Percentiles rank a stretch among this genome's conserved stretches.
Evolutionary conservation across 2,329 filamentous ascomycete genomes (phyloP).

Genomic region (Aureobasidium sp.): DNA sequence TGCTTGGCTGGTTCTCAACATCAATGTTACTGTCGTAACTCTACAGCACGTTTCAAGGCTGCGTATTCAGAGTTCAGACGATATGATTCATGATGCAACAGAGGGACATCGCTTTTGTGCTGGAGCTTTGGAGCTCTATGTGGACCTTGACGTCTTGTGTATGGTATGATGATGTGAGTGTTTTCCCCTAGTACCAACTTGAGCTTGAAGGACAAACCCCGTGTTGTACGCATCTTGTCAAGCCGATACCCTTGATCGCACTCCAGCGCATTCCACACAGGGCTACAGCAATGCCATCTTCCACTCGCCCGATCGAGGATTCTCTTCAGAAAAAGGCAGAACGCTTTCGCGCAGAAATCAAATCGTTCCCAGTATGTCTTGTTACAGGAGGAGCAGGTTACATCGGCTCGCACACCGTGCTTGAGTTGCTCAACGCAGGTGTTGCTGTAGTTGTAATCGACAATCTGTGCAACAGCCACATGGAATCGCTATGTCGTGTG

Average conservation of each 20-base stretch:
- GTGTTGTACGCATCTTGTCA: too few relatives aligned
- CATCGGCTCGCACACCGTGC: slow-evolving; percentile 47
- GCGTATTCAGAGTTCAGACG: not conserved
- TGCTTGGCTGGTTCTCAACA: not conserved
- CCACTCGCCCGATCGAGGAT: not conserved
- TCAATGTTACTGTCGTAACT: not conserved
- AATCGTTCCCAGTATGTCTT: slow-evolving; percentile 8
- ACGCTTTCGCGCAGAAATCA: slow-evolving; percentile 8
- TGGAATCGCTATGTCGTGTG: slow-evolving; percentile 28
- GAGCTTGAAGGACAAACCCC: not conserved
- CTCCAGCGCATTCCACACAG: not conserved
- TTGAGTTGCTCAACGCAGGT: slow-evolving; percentile 46
- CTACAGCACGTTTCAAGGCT: not conserved
- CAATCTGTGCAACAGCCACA: slow-evolving; percentile 34
- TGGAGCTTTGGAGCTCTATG: not conserved
- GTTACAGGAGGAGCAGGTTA: slow-evolving; percentile 10
- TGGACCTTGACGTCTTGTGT: not conserved
- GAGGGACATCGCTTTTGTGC: not conserved
- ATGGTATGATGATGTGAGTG: not conserved
- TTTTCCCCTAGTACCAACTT: not conserved
- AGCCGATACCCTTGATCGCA: not conserved
- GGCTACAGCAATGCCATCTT: not conserved
- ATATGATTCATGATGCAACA: not conserved
- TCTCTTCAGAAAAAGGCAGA: not conserved
- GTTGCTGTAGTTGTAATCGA: slow-evolving; percentile 44